Percentiles rank a stretch among this genome's conserved stretches.
Conservation (phyloP, 2,329 filamentous ascomycete genomes). For the Claviceps sp. region DNA sequence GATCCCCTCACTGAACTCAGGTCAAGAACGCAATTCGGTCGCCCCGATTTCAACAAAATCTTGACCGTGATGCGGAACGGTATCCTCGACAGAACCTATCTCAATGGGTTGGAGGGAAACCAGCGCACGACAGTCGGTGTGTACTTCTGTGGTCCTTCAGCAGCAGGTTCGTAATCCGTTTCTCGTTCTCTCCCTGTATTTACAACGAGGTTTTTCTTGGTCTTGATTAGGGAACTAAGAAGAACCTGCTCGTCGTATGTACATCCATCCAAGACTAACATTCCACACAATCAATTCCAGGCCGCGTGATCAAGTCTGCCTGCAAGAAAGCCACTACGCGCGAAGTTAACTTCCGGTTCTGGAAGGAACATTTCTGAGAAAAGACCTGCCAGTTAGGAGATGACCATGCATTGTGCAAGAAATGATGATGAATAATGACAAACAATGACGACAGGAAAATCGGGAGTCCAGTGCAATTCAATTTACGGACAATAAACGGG, state of each 20-base stretch:
- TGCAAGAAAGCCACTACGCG: constrained; percentile 57
- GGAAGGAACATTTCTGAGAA: constrained; percentile 81
- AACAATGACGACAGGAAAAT: not conserved
- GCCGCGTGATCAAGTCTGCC: constrained; percentile 73
- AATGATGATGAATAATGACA: not conserved
- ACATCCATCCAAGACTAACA: no score
- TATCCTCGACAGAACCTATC: constrained; percentile 72
- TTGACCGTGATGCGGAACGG: constrained; percentile 79
- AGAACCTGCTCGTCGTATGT: no score
- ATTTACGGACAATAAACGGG: no score
- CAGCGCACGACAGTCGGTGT: constrained; percentile 81
- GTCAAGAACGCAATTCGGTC: constrained; percentile 83
- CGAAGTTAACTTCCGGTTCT: constrained; percentile 90
- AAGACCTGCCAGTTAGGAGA: not conserved
- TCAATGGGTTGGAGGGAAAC: constrained; percentile 65
- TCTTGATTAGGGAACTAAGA: no score
- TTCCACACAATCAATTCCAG: constrained; percentile 27
- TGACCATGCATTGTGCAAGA: not conserved
- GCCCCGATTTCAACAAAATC: constrained; percentile 74
- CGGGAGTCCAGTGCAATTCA: no score
- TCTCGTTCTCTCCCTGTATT: no score
- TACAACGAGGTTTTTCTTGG: not conserved
- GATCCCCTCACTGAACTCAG: constrained; percentile 90
- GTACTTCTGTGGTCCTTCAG: constrained; percentile 90
- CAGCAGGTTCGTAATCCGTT: constrained; percentile 31